Conservation (phyloP, 2,329 filamentous ascomycete genomes). For the Exophiala xenobiotica region DNA sequence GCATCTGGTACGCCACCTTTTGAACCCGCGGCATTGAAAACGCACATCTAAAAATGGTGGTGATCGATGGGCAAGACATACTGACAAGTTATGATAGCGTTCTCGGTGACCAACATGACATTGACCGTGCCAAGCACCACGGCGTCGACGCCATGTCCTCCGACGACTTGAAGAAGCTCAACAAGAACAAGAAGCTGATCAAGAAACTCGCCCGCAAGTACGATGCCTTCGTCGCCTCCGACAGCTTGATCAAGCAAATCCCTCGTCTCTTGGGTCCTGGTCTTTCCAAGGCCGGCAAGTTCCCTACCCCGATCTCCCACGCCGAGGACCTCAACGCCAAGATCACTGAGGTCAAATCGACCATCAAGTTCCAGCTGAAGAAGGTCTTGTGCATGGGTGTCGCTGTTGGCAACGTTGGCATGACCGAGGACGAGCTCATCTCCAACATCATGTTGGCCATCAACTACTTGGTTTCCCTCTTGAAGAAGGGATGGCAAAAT, state of each 20-base stretch:
- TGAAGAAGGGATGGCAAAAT: conserved; percentile 99
- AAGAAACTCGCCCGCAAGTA: conserved; percentile 99
- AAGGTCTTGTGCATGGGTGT: conserved; percentile 99
- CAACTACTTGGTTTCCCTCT: conserved; percentile 98
- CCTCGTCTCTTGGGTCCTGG: conserved; percentile 98
- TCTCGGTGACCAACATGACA: conserved; percentile 94
- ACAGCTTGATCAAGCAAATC: conserved; percentile 98
- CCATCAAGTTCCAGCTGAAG: conserved; percentile 99
- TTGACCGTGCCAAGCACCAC: conserved; percentile 99
- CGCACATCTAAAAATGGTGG: conserved; percentile 6
- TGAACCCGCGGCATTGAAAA: not conserved
- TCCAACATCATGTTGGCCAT: conserved; percentile 99
- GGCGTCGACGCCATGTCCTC: conserved; percentile 97
- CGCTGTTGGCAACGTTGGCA: conserved; percentile 96
- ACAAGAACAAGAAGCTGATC: conserved; percentile 99
- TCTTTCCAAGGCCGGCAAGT: conserved; percentile 90
- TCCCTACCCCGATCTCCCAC: conserved; percentile 98
- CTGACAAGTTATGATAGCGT: conserved; percentile 54
- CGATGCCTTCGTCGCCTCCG: conserved; percentile 98
- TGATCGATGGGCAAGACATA: conserved; percentile 8
- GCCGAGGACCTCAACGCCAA: conserved; percentile 87
- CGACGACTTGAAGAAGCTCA: conserved; percentile 99
- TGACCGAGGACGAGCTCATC: conserved; percentile 93
- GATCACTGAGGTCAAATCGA: conserved; percentile 99
- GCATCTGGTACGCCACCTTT: conserved; percentile 62